These are phyloP conservation scores for Penicillium samsonianum DNA, from an alignment of 495 filamentous ascomycete genomes.

Conservation along the genomic window DNA sequence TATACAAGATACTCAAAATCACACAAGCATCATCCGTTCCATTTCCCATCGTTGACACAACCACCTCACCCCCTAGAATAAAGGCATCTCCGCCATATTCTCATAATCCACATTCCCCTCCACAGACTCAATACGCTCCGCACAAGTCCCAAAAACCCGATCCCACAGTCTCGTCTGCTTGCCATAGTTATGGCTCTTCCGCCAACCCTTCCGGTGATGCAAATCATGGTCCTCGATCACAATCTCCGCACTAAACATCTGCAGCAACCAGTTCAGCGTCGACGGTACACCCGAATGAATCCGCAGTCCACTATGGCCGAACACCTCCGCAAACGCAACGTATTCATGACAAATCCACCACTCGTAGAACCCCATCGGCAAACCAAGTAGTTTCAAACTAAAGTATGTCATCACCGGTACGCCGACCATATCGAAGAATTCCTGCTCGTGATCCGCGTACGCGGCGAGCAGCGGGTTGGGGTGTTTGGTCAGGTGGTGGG, in stretches of 20 bases:
- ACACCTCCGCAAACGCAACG: conserved; percentile 43
- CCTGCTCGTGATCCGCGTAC: conserved; percentile 46
- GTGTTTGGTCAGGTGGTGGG: conserved; percentile 48
- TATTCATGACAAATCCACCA: conserved; percentile 50
- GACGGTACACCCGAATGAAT: conserved; percentile 38
- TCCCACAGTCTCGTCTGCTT: conserved; percentile 49
- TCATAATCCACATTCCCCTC: conserved; percentile 41
- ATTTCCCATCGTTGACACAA: not conserved
- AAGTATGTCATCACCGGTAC: conserved; percentile 41
- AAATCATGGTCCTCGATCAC: conserved; percentile 49
- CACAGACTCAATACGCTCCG: conserved; percentile 38
- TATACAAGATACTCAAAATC: not conserved
- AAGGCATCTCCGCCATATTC: conserved; percentile 33
- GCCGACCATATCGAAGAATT: conserved; percentile 48
- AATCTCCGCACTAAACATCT: conserved; percentile 38
- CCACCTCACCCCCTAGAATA: conserved; percentile 16
- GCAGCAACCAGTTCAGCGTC: conserved; percentile 40
- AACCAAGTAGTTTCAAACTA: conserved; percentile 32
- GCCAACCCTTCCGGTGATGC: conserved; percentile 47
- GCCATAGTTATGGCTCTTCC: conserved; percentile 48
- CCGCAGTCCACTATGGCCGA: conserved; percentile 42
- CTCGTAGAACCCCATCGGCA: conserved; percentile 47
- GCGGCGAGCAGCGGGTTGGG: conserved; percentile 45
- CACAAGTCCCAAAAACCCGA: conserved; percentile 42
- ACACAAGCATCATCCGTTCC: not conserved